phyloP scores from a whole-genome alignment of 1,284 basidiomycete genomes.

The Tremellales sp. region DNA sequence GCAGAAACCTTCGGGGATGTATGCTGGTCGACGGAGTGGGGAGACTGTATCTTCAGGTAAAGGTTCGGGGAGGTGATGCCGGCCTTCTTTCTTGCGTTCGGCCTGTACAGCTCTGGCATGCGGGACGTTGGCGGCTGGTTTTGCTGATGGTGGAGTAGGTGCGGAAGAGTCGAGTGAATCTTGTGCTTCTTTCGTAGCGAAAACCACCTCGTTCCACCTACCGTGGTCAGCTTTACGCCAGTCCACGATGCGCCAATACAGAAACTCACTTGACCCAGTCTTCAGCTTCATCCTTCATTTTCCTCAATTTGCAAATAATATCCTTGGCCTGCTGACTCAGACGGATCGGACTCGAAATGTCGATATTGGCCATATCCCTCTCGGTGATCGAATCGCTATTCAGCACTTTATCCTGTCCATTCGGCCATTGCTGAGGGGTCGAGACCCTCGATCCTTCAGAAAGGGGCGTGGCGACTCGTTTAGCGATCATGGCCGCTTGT shows the following conservation, averaged over 20 bases:
- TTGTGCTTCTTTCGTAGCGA: conserved; percentile 31
- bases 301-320: conserved; percentile 75
- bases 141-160: neutral
- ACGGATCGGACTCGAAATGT: conserved; percentile 81
- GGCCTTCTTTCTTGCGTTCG: conserved; percentile 6
- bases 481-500: conserved; percentile 11
- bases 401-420: conserved; percentile 28
- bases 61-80: conserved; percentile 14
- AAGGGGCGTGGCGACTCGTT: neutral
- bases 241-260: no score
- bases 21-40: conserved; percentile 47
- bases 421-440: conserved; percentile 3
- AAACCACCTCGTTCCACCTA: conserved; percentile 46
- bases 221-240: neutral
- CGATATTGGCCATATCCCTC: conserved; percentile 57
- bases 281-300: conserved; percentile 88
- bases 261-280: conserved; percentile 64
- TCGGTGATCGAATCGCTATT: conserved; percentile 16
- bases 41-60: conserved; percentile 20
- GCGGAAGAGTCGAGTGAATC: neutral
- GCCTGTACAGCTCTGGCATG: neutral
- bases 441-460: neutral
- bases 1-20: conserved; percentile 55
- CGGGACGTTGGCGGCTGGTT: neutral
- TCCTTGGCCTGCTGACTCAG: conserved; percentile 78